Evolutionary conservation across 352 stramenopile species (phyloP), one percentile per base, ranked within the genome.

Genomic region (Globisporangium spiculum): DNA sequence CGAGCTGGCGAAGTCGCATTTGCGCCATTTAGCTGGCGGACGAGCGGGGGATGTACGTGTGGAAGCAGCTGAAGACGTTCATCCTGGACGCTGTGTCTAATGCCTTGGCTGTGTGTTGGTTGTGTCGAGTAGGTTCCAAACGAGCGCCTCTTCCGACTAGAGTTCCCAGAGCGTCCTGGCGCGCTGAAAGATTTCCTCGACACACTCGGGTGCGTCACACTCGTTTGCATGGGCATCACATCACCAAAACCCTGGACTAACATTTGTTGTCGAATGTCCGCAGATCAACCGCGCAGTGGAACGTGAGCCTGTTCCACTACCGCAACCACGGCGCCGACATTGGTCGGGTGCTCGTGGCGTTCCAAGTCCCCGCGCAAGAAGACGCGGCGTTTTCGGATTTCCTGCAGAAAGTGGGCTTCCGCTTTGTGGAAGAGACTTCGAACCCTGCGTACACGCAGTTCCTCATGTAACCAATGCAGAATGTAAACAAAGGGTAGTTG

Each of bases 271-370:
- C 0, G 0, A 8, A 6, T 44, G 12, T 10, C 18, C 12, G 20
- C 50, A 53, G 56, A 9, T 53, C n/a, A 58, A 63, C 70, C 1
- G 80, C 76, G n/a, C 83, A 83, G 38, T 99, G 94, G 94, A 99
- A 99, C 76, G 89, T 99, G 56, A 98, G 92, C 69, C 84, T 99
- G 10, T 99, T 99, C 77, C 97, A 99, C 78, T 99, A 99, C 72
- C 86, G 97, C 66, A 99, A 99, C 77, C 97, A 99, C 72, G 97
- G 97, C 62, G 96, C 97, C 73, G 97, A 99, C 71, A 98, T 99
- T 75, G 97, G 97, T 41, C 88, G 97, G 53, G 97, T 99, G 30
- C 79, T 99, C 8, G 97, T 99, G 0, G 97, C 94, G 4, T 96
- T 99, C 73, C 96, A 99, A 75, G 96, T 98, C 14, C 77, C 84